Percentiles rank a stretch among this genome's conserved stretches.
These are phyloP conservation scores for Lecanosticta acicola DNA, from an alignment of 2,329 filamentous ascomycete genomes.

Conservation along the genomic window DNA sequence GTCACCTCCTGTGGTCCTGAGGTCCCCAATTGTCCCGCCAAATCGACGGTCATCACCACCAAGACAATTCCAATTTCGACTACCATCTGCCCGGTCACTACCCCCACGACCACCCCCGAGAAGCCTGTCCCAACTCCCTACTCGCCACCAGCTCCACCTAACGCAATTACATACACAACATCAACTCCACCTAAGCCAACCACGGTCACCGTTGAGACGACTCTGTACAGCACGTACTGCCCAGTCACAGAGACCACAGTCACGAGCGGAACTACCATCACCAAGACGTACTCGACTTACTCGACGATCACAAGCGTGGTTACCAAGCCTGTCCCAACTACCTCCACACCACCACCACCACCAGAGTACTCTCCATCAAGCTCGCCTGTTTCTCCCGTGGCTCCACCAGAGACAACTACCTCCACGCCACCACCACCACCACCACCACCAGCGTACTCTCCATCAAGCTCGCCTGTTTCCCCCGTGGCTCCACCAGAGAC, in stretches of 20 bases:
- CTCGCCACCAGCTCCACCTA: not conserved
- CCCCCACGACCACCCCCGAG: not conserved
- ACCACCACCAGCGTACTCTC: not conserved
- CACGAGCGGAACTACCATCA: conserved; percentile 6
- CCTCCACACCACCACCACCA: not conserved
- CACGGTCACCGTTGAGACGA: conserved; percentile 4
- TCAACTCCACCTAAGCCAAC: not conserved
- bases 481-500: conserved; percentile 3
- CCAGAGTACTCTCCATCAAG: not conserved
- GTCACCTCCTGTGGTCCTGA: conserved; percentile 35
- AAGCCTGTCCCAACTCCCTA: not conserved
- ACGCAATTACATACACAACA: conserved; percentile 1
- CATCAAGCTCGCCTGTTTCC: too few relatives aligned
- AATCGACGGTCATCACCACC: conserved; percentile 2
- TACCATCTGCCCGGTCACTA: not conserved
- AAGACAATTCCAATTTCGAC: conserved; percentile 1
- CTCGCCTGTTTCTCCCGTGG: too few relatives aligned
- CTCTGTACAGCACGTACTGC: conserved; percentile 2
- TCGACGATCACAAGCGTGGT: conserved; percentile 1
- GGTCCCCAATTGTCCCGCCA: conserved; percentile 34
- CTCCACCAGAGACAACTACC: conserved; percentile 2
- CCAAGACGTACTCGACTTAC: conserved; percentile 11
- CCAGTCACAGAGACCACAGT: conserved; percentile 3
- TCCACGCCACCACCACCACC: conserved; percentile 4
- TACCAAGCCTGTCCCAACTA: not conserved